phyloP scores from a whole-genome alignment of 2,329 filamentous ascomycete genomes.

The Boeremia exigua region DNA sequence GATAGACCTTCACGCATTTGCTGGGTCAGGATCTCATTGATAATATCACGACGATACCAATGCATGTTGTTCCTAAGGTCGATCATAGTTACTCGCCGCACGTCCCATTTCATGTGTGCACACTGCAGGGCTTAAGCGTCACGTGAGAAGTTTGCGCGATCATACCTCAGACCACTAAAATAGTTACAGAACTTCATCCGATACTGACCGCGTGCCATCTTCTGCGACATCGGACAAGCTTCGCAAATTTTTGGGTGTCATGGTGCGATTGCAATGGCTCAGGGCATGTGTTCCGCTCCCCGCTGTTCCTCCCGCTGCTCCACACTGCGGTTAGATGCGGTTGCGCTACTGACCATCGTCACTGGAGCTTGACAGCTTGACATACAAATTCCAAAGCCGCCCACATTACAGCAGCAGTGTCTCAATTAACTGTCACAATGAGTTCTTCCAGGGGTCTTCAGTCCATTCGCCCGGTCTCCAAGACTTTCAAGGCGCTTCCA shows the following conservation, averaged over 20 bases:
- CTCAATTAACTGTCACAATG: constrained; percentile 30
- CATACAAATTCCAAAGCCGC: constrained; percentile 31
- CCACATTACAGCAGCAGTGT: not conserved
- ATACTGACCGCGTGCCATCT: constrained; percentile 24
- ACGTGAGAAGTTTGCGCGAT: constrained; percentile 3
- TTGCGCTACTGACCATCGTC: constrained; percentile 24
- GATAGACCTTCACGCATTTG: constrained; percentile 10
- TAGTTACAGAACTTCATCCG: constrained; percentile 16
- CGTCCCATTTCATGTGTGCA: not conserved
- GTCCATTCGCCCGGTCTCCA: constrained; percentile 38
- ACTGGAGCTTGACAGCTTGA: constrained; percentile 22
- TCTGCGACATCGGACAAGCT: constrained; percentile 28
- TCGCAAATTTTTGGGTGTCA: constrained; percentile 4
- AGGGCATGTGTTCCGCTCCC: constrained; percentile 13
- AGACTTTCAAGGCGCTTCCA: constrained; percentile 31
- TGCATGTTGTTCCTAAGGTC: constrained; percentile 12
- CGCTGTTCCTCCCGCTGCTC: constrained; percentile 17
- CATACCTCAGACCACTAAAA: not conserved
- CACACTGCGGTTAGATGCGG: constrained; percentile 36
- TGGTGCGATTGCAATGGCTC: constrained; percentile 10
- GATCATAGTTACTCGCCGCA: not conserved
- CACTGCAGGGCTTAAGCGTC: not conserved
- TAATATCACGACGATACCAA: constrained; percentile 26
- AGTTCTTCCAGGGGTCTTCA: constrained; percentile 42
- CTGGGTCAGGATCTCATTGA: constrained; percentile 15